Conservation (phyloP, 1,284 basidiomycete species). For the Cryptococcus jaspeensis region DNA sequence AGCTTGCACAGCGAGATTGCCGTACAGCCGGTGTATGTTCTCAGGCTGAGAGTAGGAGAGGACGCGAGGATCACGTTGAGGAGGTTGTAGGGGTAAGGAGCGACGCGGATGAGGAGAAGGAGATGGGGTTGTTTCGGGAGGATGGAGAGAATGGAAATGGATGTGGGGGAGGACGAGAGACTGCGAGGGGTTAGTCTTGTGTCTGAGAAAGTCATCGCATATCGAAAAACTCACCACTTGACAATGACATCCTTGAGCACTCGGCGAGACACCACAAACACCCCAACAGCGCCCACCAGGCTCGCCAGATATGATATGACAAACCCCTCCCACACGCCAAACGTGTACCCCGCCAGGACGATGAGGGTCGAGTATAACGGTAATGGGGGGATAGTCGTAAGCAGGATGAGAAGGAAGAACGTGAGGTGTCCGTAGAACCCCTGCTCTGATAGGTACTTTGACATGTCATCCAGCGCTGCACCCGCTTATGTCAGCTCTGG, state of each 20-base stretch:
- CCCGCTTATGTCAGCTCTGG: neutral
- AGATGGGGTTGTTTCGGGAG: conserved; percentile 51
- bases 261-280: conserved; percentile 51
- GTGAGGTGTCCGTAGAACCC: conserved; percentile 46
- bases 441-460: conserved; percentile 38
- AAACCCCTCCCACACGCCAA: conserved; percentile 55
- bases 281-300: conserved; percentile 52
- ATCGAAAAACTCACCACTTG: conserved; percentile 37
- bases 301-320: conserved; percentile 55
- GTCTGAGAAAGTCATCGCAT: neutral
- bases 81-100: conserved; percentile 57
- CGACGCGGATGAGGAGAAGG: conserved; percentile 55
- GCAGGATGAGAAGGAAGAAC: conserved; percentile 48
- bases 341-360: conserved; percentile 55
- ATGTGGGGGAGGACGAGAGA: conserved; percentile 39
- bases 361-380: conserved; percentile 58
- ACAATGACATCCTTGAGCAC: conserved; percentile 41
- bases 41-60: conserved; percentile 51
- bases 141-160: conserved; percentile 44
- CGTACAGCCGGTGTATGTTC: conserved; percentile 55
- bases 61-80: conserved; percentile 57
- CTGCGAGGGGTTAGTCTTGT: conserved; percentile 16
- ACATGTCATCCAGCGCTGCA: conserved; percentile 45
- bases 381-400: conserved; percentile 53
- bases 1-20: conserved; percentile 55